Base-by-base conservation (phyloP, 2,329 filamentous ascomycete genomes). In the Arthrobotrys entomopaga region DNA sequence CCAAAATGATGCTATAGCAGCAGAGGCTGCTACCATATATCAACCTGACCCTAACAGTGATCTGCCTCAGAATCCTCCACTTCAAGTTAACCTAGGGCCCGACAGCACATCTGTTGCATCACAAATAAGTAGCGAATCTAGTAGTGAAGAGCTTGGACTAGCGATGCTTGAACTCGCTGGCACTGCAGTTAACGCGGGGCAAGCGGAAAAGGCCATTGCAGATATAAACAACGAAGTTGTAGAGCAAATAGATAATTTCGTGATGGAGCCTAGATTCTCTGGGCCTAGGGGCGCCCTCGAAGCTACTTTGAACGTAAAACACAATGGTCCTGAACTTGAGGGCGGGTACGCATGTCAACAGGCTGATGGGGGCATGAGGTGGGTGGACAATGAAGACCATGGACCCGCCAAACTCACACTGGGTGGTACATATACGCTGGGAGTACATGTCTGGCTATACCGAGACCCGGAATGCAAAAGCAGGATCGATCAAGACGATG, bases 271-370 rank as follows among this genome's bases (percentile, higher is more conserved):
- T 4, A 49, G 40, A 7, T 63, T 66, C 38, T 4, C 22, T 5
- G 63, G 70, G 7, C 56, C 50, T 5, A 49, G 57, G 1, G 70
- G 70, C 16, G 34, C 54, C 16, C 46, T 74, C 0, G 63, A 52
- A 10, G 43, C 56, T 1, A 42, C 63, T 43, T 34, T 74, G 43
- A 19, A 24, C 0, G 57, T 65, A 24, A 10, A 53, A 13, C 56
- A 57, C 0, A 42, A 67, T 19, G 38, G 63, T 48, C 61, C 61
- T 8, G 16, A 43, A 13, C 56, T 74, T 0, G 38, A 66, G 13
- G 60, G 64, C 16, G 34, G 65, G 26, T 26, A 24, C 3, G 43
- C 26, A 2, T 74, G 70, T 34, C 56, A 74, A 29, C 1, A 34
- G 11, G 7, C 7, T 34, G 7, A 34, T n/a, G 13, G 8, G 29